These are phyloP conservation scores for Karstenula rhodostoma DNA, from an alignment of 2,329 filamentous ascomycete species.

Conservation along the genomic window DNA sequence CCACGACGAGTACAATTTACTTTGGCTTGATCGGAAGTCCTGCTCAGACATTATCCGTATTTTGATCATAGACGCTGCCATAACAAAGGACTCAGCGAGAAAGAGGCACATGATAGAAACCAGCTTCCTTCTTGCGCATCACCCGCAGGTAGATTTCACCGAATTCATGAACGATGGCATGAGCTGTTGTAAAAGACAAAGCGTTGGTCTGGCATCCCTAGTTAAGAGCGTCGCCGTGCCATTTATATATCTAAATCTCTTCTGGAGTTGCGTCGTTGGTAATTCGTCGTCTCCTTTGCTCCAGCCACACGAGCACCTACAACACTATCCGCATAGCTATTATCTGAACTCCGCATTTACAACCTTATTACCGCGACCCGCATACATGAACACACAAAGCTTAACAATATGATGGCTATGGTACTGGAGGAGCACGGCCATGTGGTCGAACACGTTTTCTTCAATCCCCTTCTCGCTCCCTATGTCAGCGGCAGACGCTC, in stretches of 20 bases:
- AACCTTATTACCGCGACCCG: slow-evolving; percentile 1
- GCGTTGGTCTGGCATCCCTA: not conserved
- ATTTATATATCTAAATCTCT: slow-evolving; percentile 1
- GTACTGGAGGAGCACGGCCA: slow-evolving; percentile 9
- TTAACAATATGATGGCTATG: not conserved
- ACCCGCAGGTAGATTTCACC: not conserved
- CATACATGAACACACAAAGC: slow-evolving; percentile 8
- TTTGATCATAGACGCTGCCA: slow-evolving; percentile 1
- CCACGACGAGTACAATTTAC: not conserved
- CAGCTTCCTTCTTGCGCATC: slow-evolving; percentile 1
- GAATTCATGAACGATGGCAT: slow-evolving; percentile 1
- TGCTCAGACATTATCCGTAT: slow-evolving; percentile 5
- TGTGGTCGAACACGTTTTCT: slow-evolving; percentile 6
- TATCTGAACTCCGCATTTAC: not conserved
- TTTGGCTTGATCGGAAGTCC: slow-evolving; percentile 1
- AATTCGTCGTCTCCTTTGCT: not conserved
- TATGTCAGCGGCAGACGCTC: not conserved
- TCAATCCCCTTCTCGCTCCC: slow-evolving; percentile 6
- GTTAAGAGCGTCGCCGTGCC: not conserved
- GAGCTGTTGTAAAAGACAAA: not conserved
- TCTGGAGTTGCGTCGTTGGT: not conserved
- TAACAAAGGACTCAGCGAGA: not conserved
- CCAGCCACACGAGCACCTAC: not conserved
- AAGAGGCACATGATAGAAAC: not conserved
- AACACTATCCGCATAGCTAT: not conserved